Evolutionary conservation across 345 rosid species (phyloP), one percentile per base, ranked within the genome.

Genomic region (Excoecaria cochinchinensis): DNA sequence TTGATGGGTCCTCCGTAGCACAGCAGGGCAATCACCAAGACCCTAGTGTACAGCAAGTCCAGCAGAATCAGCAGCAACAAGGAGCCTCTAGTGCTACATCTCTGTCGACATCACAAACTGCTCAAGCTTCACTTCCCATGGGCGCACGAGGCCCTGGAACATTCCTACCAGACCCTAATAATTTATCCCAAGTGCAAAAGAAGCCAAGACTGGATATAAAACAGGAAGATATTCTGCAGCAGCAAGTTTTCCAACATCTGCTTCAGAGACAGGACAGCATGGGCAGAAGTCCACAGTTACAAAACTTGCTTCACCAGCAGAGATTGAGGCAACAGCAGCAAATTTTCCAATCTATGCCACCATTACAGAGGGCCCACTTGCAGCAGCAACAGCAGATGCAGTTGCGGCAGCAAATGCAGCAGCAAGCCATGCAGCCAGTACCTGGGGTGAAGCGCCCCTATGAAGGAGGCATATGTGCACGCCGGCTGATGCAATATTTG

Each of bases 401-500:
- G 76, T 76, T 90, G 82, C 86, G 91, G 79, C 97, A 87, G 81
- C 98, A 90, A 71, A 66, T 87, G 82, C 97, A 92, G 60, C 97
- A 92, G 42, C 97, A 91, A 82, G 86, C 90, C 74, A 85, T 92
- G 83, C 98, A 91, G 71, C 84, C 88, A 70, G 82, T 71, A 75
- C 66, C 80, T 81, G 76, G 74, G 42, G 22, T 84, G 71, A 86
- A 92, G 85, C 90, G 89, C 67, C 86, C 89, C 58, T 87, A 79
- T 76, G 95, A 93, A 69, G 83, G 86, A 75, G 97, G 93, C 67
- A 92, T 95, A 31, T 95, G 99, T 77, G 92, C 96, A 62, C 97
- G 99, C 38, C 87, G 99, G 69, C 73, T 95, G 77, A 95, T 93
- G 99, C 99, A 95, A 80, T 95, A 95, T 80, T 81, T 95, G 22